Base-by-base conservation (phyloP, 164 flowering plant genomes). In the Piper betle region DNA sequence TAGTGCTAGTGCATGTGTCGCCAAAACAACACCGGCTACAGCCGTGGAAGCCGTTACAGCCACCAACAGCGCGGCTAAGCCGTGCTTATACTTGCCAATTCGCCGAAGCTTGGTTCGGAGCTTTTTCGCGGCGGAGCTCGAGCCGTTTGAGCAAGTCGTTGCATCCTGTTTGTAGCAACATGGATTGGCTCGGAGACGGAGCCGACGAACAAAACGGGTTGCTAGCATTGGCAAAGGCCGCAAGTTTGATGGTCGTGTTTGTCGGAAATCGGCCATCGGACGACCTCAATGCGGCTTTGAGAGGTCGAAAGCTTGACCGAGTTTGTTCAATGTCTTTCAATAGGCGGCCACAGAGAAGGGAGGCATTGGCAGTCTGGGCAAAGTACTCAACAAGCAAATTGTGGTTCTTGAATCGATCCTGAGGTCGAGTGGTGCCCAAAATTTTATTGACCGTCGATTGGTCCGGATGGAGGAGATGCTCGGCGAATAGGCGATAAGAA, bases 401-500 rank as follows among this genome's bases (percentile, higher is more conserved):
- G 33, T 61, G 73, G 55, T 64, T 62, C 55, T 63, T 54, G 6
- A 77, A 68, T 55, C 55, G 62, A 73, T 43, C 56, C 65, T 46
- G 68, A 61, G 57, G 17, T 16, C 48, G 59, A 19, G 70, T 52
- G n/a, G 42, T 39, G 1, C 39, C 37, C 5, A 87, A 60, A 59
- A 78, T 66, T 53, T 70, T 73, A 19, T 71, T 72, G 9, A 78
- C 78, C 0, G 85, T 75, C 63, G 79, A 66, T 60, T 83, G 96
- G 62, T 81, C 82, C 20, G 91, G 91, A 18, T 87, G 86, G 12
- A 87, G 52, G 37, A 87, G 84, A 19, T 81, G 74, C 64, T 87
- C 88, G 2, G 72, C 83, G 50, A 85, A 83, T 41, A 87, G 79
- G 16, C 91, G 73, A 42, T 87, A 87, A 2, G 96, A 85, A 0